Conservation (phyloP, 169 alveolate genomes). For the Eimeria praecox region DNA sequence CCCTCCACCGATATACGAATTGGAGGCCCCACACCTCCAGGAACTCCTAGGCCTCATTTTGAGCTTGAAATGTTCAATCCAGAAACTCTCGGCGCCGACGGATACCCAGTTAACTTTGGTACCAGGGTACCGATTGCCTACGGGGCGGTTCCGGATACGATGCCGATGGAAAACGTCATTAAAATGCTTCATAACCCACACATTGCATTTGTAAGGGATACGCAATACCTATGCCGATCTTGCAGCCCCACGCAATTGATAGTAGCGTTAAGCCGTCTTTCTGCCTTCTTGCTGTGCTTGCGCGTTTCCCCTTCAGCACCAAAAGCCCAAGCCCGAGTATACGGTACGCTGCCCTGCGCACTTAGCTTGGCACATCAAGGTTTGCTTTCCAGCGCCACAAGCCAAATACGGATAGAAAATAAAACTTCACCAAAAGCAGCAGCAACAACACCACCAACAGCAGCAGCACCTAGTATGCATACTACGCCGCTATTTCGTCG, state of each 20-base stretch:
- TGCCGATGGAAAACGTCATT: conserved; percentile 51
- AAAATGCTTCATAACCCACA: conserved; percentile 54
- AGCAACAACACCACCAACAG: too few relatives aligned
- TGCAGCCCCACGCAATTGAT: background rate
- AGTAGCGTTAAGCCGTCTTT: background rate
- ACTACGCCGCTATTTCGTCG: background rate
- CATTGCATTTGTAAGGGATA: background rate
- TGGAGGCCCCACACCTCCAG: conserved; percentile 70
- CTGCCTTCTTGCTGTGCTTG: background rate
- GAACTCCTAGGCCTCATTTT: conserved; percentile 26
- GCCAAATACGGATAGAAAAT: background rate
- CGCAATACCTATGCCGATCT: background rate
- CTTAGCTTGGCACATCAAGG: background rate
- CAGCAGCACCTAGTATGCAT: background rate
- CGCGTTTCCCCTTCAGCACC: conserved; percentile 33
- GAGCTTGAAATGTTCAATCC: conserved; percentile 53
- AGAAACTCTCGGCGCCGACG: conserved; percentile 52
- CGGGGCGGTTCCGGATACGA: conserved; percentile 53
- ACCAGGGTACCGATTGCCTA: conserved; percentile 39
- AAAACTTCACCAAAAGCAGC: too few relatives aligned
- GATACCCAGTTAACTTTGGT: conserved; percentile 18
- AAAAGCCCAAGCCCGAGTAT: conserved; percentile 16
- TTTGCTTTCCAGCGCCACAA: background rate
- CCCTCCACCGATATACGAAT: conserved; percentile 57
- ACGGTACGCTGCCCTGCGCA: background rate